These are phyloP conservation scores for Phialophora verrucosa DNA, from an alignment of 2,329 filamentous ascomycete genomes.

Conservation along the genomic window DNA sequence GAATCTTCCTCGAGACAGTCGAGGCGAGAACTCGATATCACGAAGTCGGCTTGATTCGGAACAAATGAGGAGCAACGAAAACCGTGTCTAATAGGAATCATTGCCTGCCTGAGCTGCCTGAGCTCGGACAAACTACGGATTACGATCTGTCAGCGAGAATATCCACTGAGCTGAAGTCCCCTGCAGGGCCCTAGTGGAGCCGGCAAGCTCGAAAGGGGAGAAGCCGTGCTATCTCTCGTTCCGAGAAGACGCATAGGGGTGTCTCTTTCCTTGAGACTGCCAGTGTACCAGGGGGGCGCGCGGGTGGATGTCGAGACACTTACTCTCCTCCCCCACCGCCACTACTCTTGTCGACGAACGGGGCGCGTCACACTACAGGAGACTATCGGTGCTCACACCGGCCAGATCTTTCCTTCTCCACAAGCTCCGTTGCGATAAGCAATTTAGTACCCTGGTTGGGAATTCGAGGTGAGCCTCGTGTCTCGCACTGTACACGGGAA, in stretches of 20 bases:
- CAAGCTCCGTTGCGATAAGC: background rate
- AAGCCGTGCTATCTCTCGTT: background rate
- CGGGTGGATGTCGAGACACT: background rate
- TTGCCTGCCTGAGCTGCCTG: background rate
- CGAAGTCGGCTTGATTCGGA: constrained; percentile 8
- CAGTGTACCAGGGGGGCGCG: background rate
- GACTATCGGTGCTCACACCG: background rate
- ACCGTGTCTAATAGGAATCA: background rate
- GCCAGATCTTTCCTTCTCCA: background rate
- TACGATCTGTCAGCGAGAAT: background rate
- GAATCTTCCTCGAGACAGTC: background rate
- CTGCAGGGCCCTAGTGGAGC: background rate
- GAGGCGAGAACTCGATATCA: background rate
- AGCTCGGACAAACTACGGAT: background rate
- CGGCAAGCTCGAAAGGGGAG: background rate
- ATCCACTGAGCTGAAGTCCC: background rate
- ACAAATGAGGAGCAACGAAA: background rate
- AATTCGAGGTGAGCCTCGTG: background rate
- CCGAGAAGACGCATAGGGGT: background rate
- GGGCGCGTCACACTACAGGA: background rate
- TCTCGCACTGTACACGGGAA: background rate
- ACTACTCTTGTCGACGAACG: background rate
- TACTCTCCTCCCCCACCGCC: background rate
- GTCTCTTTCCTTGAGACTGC: background rate
- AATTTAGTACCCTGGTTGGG: background rate